Evolutionary conservation across 768 basidiomycete species (phyloP).

Genomic region (Tulasnella sp.): DNA sequence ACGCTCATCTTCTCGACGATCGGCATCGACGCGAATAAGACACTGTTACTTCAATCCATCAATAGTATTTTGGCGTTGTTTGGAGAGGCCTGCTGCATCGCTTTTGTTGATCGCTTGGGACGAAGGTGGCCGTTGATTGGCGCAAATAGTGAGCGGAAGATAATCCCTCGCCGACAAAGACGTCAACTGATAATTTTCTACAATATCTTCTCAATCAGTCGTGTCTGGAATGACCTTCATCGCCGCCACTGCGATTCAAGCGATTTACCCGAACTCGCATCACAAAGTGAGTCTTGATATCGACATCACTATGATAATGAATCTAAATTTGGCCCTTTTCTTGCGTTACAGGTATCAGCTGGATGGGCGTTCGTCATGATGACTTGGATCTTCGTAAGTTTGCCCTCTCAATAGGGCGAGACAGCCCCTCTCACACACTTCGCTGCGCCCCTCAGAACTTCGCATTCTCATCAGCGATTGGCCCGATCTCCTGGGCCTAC

Average conservation of each 20-base stretch:
- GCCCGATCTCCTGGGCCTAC: slow-evolving; percentile 17
- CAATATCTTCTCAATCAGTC: neutral
- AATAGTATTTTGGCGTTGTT: slow-evolving; percentile 22
- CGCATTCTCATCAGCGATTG: slow-evolving; percentile 12
- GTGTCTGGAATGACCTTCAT: neutral
- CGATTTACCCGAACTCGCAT: neutral
- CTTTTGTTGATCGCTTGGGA: neutral
- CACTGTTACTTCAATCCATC: slow-evolving; percentile 21
- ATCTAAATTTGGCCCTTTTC: neutral
- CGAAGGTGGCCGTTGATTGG: neutral
- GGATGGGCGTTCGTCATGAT: slow-evolving; percentile 12
- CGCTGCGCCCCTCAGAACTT: neutral
- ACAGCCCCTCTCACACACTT: neutral
- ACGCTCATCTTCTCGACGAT: slow-evolving; percentile 18
- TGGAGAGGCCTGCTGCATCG: slow-evolving; percentile 4
- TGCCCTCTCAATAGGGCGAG: neutral
- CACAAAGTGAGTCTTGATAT: neutral
- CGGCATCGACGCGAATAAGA: slow-evolving; percentile 20
- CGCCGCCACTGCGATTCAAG: neutral
- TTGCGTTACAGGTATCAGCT: neutral
- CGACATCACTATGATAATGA: too few relatives aligned
- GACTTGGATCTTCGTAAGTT: slow-evolving; percentile 13
- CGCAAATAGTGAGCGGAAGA: neutral
- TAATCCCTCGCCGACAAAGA: neutral
- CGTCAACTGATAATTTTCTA: neutral